These are phyloP conservation scores for Ophiocordyceps camponoti-floridani DNA, from an alignment of 2,329 filamentous ascomycete species.

Conservation along the genomic window DNA sequence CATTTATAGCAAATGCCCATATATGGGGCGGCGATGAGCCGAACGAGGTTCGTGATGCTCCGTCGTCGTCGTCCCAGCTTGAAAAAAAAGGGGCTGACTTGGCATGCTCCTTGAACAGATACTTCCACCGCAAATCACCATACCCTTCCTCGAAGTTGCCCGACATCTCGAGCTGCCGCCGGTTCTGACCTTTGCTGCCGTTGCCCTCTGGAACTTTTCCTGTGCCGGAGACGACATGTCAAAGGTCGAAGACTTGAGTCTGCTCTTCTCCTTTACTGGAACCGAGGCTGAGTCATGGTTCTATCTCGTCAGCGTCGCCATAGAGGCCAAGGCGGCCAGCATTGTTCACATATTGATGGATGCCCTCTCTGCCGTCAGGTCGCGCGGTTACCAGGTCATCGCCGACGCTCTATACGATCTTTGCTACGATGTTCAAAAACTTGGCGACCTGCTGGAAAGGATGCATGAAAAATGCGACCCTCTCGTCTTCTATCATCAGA, in stretches of 20 bases:
- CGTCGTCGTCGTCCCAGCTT: neutral
- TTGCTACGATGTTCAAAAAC: constrained; percentile 46
- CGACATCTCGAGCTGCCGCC: constrained; percentile 63
- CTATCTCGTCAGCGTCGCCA: constrained; percentile 73
- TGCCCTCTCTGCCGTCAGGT: constrained; percentile 52
- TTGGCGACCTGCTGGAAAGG: constrained; percentile 50
- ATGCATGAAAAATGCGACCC: constrained; percentile 89
- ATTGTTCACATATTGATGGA: constrained; percentile 62
- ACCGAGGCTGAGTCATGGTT: constrained; percentile 91
- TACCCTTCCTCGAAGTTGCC: constrained; percentile 59
- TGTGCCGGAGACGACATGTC: constrained; percentile 36
- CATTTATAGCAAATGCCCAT: constrained; percentile 69
- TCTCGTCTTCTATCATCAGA: constrained; percentile 72
- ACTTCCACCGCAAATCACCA: constrained; percentile 57
- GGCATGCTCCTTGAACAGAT: constrained; percentile 17
- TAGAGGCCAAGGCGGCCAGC: constrained; percentile 63
- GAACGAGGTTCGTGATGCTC: constrained; percentile 37
- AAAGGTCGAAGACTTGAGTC: constrained; percentile 49
- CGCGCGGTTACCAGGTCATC: constrained; percentile 41
- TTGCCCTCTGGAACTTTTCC: constrained; percentile 82
- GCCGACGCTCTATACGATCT: constrained; percentile 46
- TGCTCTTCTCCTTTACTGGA: constrained; percentile 71
- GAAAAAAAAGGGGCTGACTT: neutral
- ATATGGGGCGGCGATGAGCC: constrained; percentile 74
- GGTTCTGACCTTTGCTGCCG: constrained; percentile 75